Evolutionary conservation across 768 basidiomycete species (phyloP), one percentile per base, ranked within the genome.

Genomic region (Boletus barrowsii): DNA sequence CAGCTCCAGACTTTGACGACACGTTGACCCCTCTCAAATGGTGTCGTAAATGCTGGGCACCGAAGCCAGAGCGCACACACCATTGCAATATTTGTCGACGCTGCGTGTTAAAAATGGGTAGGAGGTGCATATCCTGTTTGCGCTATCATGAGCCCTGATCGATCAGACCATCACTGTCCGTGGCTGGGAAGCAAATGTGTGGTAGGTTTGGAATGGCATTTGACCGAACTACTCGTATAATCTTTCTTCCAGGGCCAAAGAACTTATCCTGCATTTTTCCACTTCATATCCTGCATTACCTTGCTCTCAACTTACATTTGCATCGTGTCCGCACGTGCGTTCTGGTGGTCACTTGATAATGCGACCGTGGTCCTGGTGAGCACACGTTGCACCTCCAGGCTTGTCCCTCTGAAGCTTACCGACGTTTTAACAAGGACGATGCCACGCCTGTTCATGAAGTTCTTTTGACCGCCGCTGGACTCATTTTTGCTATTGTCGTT

Each of bases 91-190:
- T 79, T 32, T 93, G 90, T 66, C 82, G 83, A 36, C 79, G 88
- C 36, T 93, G 91, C 65, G 86, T 92, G 11, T 72, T 93, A 37
- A 93, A 91, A 72, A 86, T 91, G 87, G 90, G 90, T 90, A 48
- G 52, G 84, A 9, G 70, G 18, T 26, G 48, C 26, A 32, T 42
- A 17, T 9, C 15, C 18, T 49, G 7, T 26, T 24, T 47, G 6
- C 9, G 22, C n/a, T 35, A 36, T 47, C 13, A 36, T 17, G 32
- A 15, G 24, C 33, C 17, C 58, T 68, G 41, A 62, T 43, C 48
- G 50, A 42, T 50, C 60, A 92, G 90, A 93, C 67, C 91, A 93
- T 62, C 91, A 93, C 63, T 93, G 90, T 65, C 87, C 86, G 7
- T 93, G 90, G 90, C 72, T 93, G 22, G 90, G 84, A 36, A 72